A percentile compares a stretch with the other conserved stretches of the same genome.
Evolutionary conservation across 768 basidiomycete species (phyloP).

Genomic region (Pleurotus tuoliensis): DNA sequence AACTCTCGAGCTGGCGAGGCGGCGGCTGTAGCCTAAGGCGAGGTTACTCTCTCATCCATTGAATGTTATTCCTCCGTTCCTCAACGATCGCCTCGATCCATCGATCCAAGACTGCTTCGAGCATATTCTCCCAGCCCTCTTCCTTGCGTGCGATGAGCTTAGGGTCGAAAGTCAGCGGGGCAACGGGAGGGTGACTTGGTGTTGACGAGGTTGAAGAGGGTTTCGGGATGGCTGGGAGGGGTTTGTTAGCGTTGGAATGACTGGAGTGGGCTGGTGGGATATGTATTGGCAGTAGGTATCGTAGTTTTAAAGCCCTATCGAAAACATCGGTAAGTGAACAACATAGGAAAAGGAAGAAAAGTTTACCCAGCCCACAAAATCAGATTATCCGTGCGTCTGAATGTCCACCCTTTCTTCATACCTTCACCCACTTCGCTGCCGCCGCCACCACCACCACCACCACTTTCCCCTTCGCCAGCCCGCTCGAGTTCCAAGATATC

Average conservation of each 20-base stretch:
- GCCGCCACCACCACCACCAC: conserved; percentile 16
- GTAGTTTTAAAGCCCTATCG: conserved; percentile 71
- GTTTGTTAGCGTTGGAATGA: too few species aligned
- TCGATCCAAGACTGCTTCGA: conserved; percentile 53
- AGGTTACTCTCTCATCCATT: conserved; percentile 1
- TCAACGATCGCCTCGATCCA: conserved; percentile 71
- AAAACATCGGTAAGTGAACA: neutral
- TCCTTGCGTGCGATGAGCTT: conserved; percentile 69
- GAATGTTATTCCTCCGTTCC: conserved; percentile 48
- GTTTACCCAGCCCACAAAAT: conserved; percentile 73
- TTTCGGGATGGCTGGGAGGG: too few species aligned
- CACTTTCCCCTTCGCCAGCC: conserved; percentile 22
- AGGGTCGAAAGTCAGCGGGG: conserved; percentile 66
- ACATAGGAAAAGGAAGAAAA: neutral
- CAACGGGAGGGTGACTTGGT: conserved; percentile 19
- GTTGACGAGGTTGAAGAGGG: too few species aligned
- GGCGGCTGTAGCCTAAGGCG: too few species aligned
- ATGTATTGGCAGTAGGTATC: conserved; percentile 72
- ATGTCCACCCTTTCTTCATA: conserved; percentile 70
- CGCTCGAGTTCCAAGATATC: conserved; percentile 69
- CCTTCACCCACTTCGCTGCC: conserved; percentile 34
- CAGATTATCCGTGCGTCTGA: conserved; percentile 82
- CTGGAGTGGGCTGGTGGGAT: conserved; percentile 38
- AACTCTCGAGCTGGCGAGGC: too few species aligned
- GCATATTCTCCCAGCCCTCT: conserved; percentile 79